Evolutionary conservation across 257 asterid genomes (phyloP).

Genomic region (Knoxia roxburghii): DNA sequence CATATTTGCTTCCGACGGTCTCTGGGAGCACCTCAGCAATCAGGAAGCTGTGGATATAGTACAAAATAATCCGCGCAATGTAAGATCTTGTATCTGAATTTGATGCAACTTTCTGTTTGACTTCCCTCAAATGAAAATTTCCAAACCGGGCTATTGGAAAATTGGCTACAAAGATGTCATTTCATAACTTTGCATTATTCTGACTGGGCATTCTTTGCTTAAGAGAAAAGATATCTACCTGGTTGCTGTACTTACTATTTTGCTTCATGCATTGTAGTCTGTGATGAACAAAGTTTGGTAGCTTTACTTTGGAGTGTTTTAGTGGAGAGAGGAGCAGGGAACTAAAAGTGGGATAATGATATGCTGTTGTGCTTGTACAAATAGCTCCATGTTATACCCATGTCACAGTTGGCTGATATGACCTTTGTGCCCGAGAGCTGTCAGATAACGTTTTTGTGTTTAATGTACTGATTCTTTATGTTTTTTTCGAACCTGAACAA

Average conservation of each 20-base stretch:
- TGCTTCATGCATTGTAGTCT: not conserved
- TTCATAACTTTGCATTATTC: not conserved
- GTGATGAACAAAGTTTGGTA: not conserved
- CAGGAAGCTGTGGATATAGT: slow-evolving; percentile 55
- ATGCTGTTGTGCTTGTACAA: not conserved
- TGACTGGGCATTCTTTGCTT: not conserved
- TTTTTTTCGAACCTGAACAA: not conserved
- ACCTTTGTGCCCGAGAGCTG: not conserved
- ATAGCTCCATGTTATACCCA: not conserved
- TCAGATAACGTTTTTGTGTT: too few species aligned
- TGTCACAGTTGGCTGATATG: not conserved
- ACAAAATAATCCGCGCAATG: slow-evolving; percentile 35
- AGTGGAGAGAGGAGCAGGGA: not conserved
- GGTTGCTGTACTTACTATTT: not conserved
- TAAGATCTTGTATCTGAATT: slow-evolving; percentile 20
- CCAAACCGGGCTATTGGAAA: not conserved
- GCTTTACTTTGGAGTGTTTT: not conserved
- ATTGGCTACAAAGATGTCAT: not conserved
- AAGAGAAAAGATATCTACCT: not conserved
- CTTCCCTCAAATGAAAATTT: not conserved
- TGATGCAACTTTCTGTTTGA: not conserved
- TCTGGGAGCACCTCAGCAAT: slow-evolving; percentile 52
- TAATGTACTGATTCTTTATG: not conserved
- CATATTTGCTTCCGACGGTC: slow-evolving; percentile 54
- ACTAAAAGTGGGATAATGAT: not conserved